A percentile compares a stretch with the other conserved stretches of the same genome.
phyloP scores from a whole-genome alignment of 2,329 filamentous ascomycete genomes.

The Xylariaceae sp. region DNA sequence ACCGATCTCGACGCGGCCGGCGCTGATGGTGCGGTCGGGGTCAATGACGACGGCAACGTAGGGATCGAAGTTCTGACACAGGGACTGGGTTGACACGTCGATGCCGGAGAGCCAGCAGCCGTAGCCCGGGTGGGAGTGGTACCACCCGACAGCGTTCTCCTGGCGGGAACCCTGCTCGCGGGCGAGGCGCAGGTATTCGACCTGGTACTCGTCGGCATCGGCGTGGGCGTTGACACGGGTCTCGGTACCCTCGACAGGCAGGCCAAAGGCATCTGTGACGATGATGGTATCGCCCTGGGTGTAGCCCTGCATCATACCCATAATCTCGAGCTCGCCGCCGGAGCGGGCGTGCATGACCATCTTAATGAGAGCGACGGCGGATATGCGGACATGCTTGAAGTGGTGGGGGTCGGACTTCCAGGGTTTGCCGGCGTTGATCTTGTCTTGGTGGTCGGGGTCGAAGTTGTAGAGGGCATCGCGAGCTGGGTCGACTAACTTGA shows the following conservation, averaged over 20 bases:
- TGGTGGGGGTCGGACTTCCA: constrained; percentile 79
- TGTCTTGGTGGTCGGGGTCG: constrained; percentile 65
- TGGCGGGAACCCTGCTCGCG: constrained; percentile 68
- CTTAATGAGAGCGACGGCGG: constrained; percentile 89
- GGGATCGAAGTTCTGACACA: constrained; percentile 86
- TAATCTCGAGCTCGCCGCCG: constrained; percentile 87
- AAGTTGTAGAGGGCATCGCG: constrained; percentile 92
- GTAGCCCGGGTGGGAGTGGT: constrained; percentile 95
- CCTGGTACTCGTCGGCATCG: constrained; percentile 96
- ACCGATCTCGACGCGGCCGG: constrained; percentile 94
- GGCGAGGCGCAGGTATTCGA: constrained; percentile 75
- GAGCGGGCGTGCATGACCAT: constrained; percentile 99
- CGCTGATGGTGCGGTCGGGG: constrained; percentile 89
- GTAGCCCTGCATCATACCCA: constrained; percentile 98
- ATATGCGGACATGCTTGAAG: constrained; percentile 93
- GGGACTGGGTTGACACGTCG: constrained; percentile 83
- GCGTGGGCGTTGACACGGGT: constrained; percentile 94
- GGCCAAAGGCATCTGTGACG: constrained; percentile 87
- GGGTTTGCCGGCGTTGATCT: constrained; percentile 62
- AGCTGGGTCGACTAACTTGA: constrained; percentile 78
- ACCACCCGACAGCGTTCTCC: constrained; percentile 97
- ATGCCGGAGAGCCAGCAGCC: constrained; percentile 98
- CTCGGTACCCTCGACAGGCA: constrained; percentile 98
- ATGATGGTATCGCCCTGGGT: constrained; percentile 81
- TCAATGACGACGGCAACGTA: constrained; percentile 96